These are phyloP conservation scores for Clathrus columnatus DNA, from an alignment of 768 basidiomycete species.

Conservation along the genomic window DNA sequence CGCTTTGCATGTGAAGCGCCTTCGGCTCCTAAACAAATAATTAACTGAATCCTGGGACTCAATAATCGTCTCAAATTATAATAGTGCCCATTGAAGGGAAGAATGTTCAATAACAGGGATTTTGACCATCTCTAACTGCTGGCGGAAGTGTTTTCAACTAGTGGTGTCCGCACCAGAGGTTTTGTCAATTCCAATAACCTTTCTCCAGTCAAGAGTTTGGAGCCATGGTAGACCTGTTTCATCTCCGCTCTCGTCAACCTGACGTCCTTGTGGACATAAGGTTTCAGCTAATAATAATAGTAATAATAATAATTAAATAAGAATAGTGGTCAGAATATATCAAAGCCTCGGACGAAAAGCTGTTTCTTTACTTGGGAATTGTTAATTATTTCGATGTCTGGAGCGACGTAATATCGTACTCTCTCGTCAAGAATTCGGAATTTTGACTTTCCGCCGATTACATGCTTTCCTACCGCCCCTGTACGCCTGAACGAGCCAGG, in stretches of 20 bases:
- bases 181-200: conserved; percentile 2
- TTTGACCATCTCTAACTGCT: neutral
- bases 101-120: neutral
- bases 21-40: no score
- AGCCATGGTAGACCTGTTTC: conserved; percentile 22
- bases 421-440: conserved; percentile 75
- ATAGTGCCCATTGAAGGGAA: neutral
- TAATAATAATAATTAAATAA: no score
- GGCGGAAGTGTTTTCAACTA: neutral
- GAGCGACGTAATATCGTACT: conserved; percentile 78
- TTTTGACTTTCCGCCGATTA: conserved; percentile 61
- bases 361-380: conserved; percentile 36
- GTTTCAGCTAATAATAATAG: conserved; percentile 47
- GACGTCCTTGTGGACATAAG: conserved; percentile 50
- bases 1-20: no score
- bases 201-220: neutral
- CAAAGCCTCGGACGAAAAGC: no score
- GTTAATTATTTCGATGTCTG: conserved; percentile 55
- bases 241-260: conserved; percentile 25
- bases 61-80: no score
- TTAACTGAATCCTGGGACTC: no score
- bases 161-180: neutral
- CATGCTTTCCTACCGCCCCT: conserved; percentile 82
- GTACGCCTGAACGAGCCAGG: conserved; percentile 77
- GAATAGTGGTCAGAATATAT: no score